Conservation (phyloP, 2,329 filamentous ascomycete species). For the Thielaviopsis ethacetica region DNA sequence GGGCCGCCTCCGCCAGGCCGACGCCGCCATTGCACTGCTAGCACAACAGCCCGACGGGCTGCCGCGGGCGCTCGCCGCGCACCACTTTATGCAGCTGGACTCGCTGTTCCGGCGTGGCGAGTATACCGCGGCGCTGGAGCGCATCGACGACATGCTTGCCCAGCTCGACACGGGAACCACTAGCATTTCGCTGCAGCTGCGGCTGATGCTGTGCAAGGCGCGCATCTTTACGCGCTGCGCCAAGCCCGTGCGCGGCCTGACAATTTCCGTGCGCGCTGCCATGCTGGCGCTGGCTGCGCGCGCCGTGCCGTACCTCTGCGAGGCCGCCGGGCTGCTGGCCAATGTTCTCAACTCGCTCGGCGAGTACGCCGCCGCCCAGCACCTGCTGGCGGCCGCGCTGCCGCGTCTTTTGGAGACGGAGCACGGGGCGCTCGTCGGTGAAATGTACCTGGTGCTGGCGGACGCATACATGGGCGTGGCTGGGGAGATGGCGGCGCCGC, state of each 20-base stretch:
- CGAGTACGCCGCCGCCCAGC: slow-evolving; percentile 51
- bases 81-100: slow-evolving; percentile 37
- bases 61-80: slow-evolving; percentile 32
- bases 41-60: slow-evolving; percentile 31
- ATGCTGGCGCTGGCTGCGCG: slow-evolving; percentile 55
- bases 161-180: slow-evolving; percentile 25
- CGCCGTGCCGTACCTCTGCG: slow-evolving; percentile 55
- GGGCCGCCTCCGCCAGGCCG: slow-evolving; percentile 51
- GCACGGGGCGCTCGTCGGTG: slow-evolving; percentile 43
- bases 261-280: slow-evolving; percentile 57
- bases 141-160: slow-evolving; percentile 30
- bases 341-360: slow-evolving; percentile 51
- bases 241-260: slow-evolving; percentile 59
- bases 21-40: slow-evolving; percentile 37
- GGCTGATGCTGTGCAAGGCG: slow-evolving; percentile 57
- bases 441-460: slow-evolving; percentile 52
- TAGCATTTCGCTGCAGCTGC: slow-evolving; percentile 49
- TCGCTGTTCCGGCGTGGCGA: slow-evolving; percentile 32
- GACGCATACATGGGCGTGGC: slow-evolving; percentile 70
- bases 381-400: slow-evolving; percentile 51
- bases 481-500: slow-evolving; percentile 27
- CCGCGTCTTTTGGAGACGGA: slow-evolving; percentile 63
- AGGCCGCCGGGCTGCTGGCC: slow-evolving; percentile 49
- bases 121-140: slow-evolving; percentile 29
- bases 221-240: slow-evolving; percentile 51